Base-by-base conservation (phyloP, 2,329 filamentous ascomycete genomes). In the Trichoderma semiorbis region DNA sequence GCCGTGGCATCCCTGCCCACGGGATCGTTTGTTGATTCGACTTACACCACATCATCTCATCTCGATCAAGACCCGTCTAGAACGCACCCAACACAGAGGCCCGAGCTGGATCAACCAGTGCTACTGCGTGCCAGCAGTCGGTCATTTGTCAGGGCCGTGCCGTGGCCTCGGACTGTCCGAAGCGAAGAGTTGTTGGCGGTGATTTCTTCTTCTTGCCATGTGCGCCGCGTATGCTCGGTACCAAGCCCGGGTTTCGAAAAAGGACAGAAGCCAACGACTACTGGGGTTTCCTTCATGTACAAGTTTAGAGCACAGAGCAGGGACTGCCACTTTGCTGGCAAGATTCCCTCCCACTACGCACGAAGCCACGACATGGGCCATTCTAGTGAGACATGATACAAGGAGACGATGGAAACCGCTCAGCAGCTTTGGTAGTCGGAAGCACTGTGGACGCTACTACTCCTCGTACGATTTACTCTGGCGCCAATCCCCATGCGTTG, bases 131-230 rank as follows among this genome's bases (percentile, higher is more conserved):
- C 26, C 28, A 58, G 16, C 28, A 58, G 14, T 16, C 55, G 32
- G 66, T 53, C n/a, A 18, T 60, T 21, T 34, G 30, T 30, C 62
- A 21, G 32, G 69, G 21, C 39, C 69, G 62, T 66, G 62, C 69
- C 62, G 63, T 61, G 69, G 63, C 69, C 69, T 61, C 69, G 36
- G 69, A 39, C 30, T 61, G 39, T 67, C 69, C 62, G 55, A 61
- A 60, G 55, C 28, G 57, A 53, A 39, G 18, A 24, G 18, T n/a
- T 28, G 63, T 66, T 66, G n/a, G 63, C 28, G 11, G 62, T 24
- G 43, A 26, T 53, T 65, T n/a, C 8, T 36, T 11, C 10, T 36
- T 11, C 62, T 65, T 65, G 43, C 61, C 36, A 28, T 50, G 32
- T 26, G 36, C 30, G 18, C 53, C 21, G 12, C 7, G 64, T 57